Conservation (phyloP, 202 grass and related monocot genomes). For the Panicum hallii region DNA sequence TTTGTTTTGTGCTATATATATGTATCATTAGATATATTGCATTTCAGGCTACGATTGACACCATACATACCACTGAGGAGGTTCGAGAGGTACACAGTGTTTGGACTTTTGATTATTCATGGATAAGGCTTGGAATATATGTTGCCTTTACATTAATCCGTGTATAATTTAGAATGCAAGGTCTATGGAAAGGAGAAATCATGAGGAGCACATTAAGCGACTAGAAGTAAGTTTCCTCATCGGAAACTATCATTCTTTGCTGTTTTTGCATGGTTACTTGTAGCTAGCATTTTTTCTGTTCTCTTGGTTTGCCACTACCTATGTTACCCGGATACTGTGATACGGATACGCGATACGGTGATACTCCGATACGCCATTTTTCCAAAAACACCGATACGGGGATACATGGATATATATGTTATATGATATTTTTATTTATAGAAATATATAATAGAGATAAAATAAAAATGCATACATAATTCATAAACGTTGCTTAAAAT, state of each 20-base stretch:
- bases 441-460: no score
- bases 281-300: neutral
- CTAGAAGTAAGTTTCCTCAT: conserved; percentile 68
- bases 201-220: conserved; percentile 77
- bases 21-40: conserved; percentile 19
- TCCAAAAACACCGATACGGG: no score
- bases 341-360: no score
- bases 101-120: conserved; percentile 29
- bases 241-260: neutral
- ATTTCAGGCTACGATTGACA: conserved; percentile 82
- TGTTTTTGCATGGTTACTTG: no score
- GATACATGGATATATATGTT: no score
- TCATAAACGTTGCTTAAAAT: no score
- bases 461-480: no score
- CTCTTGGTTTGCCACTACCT: neutral
- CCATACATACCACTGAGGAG: conserved; percentile 78
- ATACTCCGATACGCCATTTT: no score
- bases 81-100: conserved; percentile 80
- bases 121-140: conserved; percentile 26
- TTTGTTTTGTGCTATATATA: neutral
- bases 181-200: conserved; percentile 70
- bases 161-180: conserved; percentile 79
- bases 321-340: no score
- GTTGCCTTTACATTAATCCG: conserved; percentile 39
- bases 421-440: no score